These are phyloP conservation scores for Suhomyces terraborum DNA, from an alignment of 1,139 yeast species.

Conservation along the genomic window DNA sequence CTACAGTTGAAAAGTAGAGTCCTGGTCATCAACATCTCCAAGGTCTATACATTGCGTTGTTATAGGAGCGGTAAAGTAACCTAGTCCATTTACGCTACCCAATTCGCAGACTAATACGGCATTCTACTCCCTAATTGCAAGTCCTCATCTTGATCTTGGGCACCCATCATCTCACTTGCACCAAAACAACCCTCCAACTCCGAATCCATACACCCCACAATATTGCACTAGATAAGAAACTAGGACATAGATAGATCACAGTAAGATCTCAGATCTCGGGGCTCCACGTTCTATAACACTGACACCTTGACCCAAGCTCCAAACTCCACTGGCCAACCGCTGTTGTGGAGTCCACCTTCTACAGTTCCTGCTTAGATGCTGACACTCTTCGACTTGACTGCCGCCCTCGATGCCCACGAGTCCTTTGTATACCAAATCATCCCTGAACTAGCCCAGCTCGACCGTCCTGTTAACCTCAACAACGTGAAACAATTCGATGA, in stretches of 20 bases:
- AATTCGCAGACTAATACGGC: not conserved
- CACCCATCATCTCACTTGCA: conserved; percentile 12
- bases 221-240: not conserved
- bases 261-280: no score
- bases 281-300: no score
- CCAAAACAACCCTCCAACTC: conserved; percentile 7
- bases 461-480: conserved; percentile 25
- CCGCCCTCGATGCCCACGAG: conserved; percentile 20
- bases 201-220: not conserved
- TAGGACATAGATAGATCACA: no score
- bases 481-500: conserved; percentile 34
- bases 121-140: no score
- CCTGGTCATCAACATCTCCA: not conserved
- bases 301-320: no score
- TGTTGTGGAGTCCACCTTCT: not conserved
- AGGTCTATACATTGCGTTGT: no score
- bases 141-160: not conserved
- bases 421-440: conserved; percentile 27
- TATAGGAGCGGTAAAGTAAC: no score
- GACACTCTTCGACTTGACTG: conserved; percentile 11
- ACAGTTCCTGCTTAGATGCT: conserved; percentile 6
- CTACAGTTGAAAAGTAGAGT: not conserved
- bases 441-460: conserved; percentile 26
- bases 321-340: no score
- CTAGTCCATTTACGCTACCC: not conserved